Percentiles rank a stretch among this genome's conserved stretches.
phyloP scores from a whole-genome alignment of 1,139 yeast species.

The Torulaspora globosa region DNA sequence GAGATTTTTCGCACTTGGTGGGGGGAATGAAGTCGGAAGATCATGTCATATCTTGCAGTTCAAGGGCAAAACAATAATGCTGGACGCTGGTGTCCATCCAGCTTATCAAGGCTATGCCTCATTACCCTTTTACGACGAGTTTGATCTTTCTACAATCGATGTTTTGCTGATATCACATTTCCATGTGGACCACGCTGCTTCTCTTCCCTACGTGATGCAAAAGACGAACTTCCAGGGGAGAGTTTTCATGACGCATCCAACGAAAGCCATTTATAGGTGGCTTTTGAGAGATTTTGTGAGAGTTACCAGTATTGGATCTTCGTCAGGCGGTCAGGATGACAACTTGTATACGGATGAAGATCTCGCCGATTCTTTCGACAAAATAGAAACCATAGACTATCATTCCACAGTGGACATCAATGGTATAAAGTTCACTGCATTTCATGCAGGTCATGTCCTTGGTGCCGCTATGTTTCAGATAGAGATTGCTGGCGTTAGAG shows the following conservation, averaged over 20 bases:
- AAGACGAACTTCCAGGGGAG: conserved; percentile 91
- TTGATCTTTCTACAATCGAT: conserved; percentile 83
- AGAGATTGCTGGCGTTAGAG: conserved; percentile 88
- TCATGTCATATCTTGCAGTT: conserved; percentile 90
- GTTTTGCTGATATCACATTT: conserved; percentile 85
- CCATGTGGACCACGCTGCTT: conserved; percentile 97
- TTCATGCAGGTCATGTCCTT: conserved; percentile 97
- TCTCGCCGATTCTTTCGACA: conserved; percentile 77
- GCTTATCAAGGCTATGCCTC: conserved; percentile 88
- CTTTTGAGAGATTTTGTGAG: conserved; percentile 87
- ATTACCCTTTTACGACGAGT: conserved; percentile 91
- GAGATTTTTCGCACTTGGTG: conserved; percentile 93
- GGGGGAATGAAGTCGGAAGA: conserved; percentile 97
- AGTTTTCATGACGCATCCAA: conserved; percentile 98
- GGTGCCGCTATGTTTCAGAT: conserved; percentile 98
- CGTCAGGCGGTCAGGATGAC: conserved; percentile 40
- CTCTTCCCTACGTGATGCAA: conserved; percentile 96
- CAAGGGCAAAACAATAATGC: conserved; percentile 93
- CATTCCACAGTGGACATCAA: conserved; percentile 87
- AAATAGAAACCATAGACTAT: conserved; percentile 89
- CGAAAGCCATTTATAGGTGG: conserved; percentile 97
- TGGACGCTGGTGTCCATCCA: conserved; percentile 98
- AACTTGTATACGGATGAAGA: conserved; percentile 87
- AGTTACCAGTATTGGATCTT: conserved; percentile 69
- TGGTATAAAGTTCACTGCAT: conserved; percentile 93